Conservation (phyloP, 2,329 filamentous ascomycete genomes). For the Penicillium sp. region DNA sequence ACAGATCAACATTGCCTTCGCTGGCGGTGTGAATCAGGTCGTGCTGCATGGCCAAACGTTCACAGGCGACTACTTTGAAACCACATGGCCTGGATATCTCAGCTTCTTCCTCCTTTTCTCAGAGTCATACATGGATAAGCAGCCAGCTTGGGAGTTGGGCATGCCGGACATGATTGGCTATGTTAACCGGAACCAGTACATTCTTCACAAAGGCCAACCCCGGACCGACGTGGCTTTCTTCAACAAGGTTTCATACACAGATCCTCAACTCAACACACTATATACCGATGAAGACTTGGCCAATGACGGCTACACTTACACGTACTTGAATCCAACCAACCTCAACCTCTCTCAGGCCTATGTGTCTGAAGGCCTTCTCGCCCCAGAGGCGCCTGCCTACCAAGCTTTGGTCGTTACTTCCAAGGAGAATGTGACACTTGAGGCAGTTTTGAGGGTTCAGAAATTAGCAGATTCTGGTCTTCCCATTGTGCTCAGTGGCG, state of each 20-base stretch:
- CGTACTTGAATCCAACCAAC: conserved; percentile 51
- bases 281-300: conserved; percentile 7
- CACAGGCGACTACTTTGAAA: conserved; percentile 46
- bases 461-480: conserved; percentile 43
- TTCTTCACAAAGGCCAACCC: conserved; percentile 43
- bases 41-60: conserved; percentile 50
- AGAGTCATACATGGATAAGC: conserved; percentile 42
- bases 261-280: conserved; percentile 3
- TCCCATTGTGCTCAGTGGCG: conserved; percentile 47
- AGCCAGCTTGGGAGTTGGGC: conserved; percentile 46
- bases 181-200: conserved; percentile 40
- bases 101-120: conserved; percentile 37
- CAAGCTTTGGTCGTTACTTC: conserved; percentile 45
- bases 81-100: conserved; percentile 54
- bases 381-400: conserved; percentile 43
- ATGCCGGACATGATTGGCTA: conserved; percentile 42
- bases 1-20: conserved; percentile 43
- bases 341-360: conserved; percentile 42
- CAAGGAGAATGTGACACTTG: conserved; percentile 40
- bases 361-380: conserved; percentile 42
- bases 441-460: conserved; percentile 36
- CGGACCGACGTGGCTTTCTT: conserved; percentile 48
- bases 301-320: conserved; percentile 43
- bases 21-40: conserved; percentile 46
- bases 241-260: conserved; percentile 18